Conservation (phyloP, 805 yeast species). For the Teunomyces tritomae region DNA sequence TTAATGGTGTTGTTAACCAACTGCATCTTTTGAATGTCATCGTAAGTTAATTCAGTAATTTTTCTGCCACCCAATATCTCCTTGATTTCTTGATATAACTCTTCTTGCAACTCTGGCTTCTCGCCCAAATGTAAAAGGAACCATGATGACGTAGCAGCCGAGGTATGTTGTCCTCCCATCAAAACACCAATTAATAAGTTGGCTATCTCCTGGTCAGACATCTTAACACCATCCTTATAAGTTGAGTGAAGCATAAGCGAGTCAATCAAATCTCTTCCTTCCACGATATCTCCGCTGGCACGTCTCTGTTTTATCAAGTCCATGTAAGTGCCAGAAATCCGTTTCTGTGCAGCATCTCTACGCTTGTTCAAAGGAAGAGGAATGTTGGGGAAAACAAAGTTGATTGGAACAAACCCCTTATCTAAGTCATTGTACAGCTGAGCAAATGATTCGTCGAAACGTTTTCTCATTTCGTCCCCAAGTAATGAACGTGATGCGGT, state of each 20-base stretch:
- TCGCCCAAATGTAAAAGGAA: constrained; percentile 85
- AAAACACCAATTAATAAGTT: constrained; percentile 89
- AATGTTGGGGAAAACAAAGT: constrained; percentile 90
- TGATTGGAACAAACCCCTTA: constrained; percentile 92
- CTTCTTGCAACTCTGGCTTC: constrained; percentile 79
- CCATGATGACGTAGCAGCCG: constrained; percentile 96
- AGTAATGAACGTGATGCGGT: constrained; percentile 89
- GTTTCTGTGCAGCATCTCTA: constrained; percentile 84
- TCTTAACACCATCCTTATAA: constrained; percentile 87
- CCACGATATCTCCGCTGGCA: constrained; percentile 61
- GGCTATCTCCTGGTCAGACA: constrained; percentile 95
- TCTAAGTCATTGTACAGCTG: constrained; percentile 84
- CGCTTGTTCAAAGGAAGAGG: constrained; percentile 80
- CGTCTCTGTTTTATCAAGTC: constrained; percentile 74
- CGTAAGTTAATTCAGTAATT: constrained; percentile 65
- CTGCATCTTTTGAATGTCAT: constrained; percentile 76
- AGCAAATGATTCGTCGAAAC: constrained; percentile 80
- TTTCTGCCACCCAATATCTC: constrained; percentile 49
- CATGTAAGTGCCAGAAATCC: constrained; percentile 77
- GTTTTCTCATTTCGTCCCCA: constrained; percentile 86
- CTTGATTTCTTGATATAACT: constrained; percentile 71
- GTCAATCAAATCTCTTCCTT: constrained; percentile 79
- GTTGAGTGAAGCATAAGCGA: constrained; percentile 75
- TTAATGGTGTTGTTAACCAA: constrained; percentile 77
- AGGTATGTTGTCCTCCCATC: constrained; percentile 99